phyloP scores from a whole-genome alignment of 768 basidiomycete genomes.

The Collybia mongolica region DNA sequence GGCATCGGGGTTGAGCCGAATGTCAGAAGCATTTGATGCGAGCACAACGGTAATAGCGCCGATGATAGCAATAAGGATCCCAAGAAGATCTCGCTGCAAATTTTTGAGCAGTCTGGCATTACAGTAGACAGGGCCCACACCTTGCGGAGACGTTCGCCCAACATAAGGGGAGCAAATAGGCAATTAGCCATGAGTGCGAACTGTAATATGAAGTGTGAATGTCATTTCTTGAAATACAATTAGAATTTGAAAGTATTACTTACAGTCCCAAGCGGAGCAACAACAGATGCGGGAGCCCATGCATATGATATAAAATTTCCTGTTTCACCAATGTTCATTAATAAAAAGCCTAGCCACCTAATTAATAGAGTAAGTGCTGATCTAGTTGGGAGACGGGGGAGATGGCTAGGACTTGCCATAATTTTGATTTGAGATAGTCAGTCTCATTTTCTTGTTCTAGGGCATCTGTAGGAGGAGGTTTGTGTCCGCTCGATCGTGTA shows the following conservation, averaged over 20 bases:
- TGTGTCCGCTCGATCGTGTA: slow-evolving; percentile 19
- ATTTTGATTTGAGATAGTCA: slow-evolving; percentile 78
- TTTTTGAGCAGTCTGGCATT: slow-evolving; percentile 13
- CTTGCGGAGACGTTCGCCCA: slow-evolving; percentile 80
- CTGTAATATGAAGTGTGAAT: slow-evolving; percentile 31
- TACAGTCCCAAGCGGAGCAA: slow-evolving; percentile 95
- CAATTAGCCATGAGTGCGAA: slow-evolving; percentile 96
- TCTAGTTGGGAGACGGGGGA: background rate
- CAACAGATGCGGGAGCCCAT: slow-evolving; percentile 87
- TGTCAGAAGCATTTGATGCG: slow-evolving; percentile 69
- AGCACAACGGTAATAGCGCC: slow-evolving; percentile 95
- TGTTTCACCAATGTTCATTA: slow-evolving; percentile 90
- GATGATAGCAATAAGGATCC: slow-evolving; percentile 76
- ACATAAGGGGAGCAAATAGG: slow-evolving; percentile 84
- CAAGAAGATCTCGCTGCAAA: slow-evolving; percentile 69
- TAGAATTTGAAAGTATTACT: slow-evolving; percentile 22
- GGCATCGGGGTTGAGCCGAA: slow-evolving; percentile 63
- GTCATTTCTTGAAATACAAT: slow-evolving; percentile 2
- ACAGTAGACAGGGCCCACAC: slow-evolving; percentile 31
- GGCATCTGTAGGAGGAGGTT: slow-evolving; percentile 8
- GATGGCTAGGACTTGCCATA: slow-evolving; percentile 55
- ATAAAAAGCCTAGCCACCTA: slow-evolving; percentile 87
- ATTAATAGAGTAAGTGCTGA: background rate
- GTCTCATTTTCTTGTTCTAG: slow-evolving; percentile 53
- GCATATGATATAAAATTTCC: slow-evolving; percentile 92